phyloP scores from a whole-genome alignment of 495 filamentous ascomycete species.

The Neurospora terricola region DNA sequence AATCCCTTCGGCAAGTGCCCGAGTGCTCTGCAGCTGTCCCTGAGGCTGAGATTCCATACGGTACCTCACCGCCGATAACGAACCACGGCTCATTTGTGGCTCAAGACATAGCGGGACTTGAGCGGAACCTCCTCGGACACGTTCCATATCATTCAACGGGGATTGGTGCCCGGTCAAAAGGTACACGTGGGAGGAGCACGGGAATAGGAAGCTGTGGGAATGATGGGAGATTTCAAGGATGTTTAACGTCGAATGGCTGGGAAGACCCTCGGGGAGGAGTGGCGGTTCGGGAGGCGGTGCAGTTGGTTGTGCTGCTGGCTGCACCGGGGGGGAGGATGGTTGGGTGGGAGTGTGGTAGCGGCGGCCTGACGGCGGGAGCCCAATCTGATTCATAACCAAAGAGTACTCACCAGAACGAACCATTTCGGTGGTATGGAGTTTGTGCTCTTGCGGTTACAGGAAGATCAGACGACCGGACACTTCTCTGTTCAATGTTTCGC shows the following conservation, averaged over 20 bases:
- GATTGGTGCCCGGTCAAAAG: not conserved
- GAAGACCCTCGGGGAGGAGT: constrained; percentile 13
- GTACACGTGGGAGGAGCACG: not conserved
- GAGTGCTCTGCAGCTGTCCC: not conserved
- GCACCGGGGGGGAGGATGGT: constrained; percentile 12
- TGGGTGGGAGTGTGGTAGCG: constrained; percentile 50
- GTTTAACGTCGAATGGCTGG: constrained; percentile 20
- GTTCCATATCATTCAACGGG: not conserved
- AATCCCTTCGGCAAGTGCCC: not conserved
- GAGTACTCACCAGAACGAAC: not conserved
- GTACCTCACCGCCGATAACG: not conserved
- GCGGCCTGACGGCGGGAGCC: constrained; percentile 46
- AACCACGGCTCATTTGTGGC: not conserved
- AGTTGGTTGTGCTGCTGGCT: constrained; percentile 13
- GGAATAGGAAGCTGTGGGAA: not conserved
- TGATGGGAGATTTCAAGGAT: not conserved
- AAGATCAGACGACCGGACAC: not conserved
- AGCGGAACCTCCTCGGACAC: not conserved
- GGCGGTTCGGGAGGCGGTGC: constrained; percentile 17
- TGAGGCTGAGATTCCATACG: not conserved
- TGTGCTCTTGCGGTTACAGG: not conserved
- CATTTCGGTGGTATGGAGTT: not conserved
- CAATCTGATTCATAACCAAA: constrained; percentile 43
- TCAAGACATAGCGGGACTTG: not conserved
- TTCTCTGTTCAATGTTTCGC: not conserved